Conservation (phyloP, 139 green algal genomes). For the Chlorella sp. region DNA sequence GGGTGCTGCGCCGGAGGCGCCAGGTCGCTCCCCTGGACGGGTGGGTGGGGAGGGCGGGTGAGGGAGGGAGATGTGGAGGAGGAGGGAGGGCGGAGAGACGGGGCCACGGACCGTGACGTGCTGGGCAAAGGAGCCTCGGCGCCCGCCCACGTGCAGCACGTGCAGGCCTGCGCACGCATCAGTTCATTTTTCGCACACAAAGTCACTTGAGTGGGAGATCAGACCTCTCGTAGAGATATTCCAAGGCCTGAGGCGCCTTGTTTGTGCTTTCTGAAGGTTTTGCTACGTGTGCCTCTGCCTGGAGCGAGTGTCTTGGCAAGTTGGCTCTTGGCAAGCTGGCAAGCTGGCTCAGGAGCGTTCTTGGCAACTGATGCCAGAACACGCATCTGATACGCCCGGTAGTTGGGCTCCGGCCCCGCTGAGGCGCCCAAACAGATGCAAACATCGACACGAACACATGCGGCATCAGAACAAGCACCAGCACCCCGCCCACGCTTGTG, state of each 20-base stretch:
- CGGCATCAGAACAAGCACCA: neutral
- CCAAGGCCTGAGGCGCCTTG: neutral
- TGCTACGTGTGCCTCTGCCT: no score
- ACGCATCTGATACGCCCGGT: neutral
- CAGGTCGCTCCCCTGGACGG: no score
- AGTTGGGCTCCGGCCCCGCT: neutral
- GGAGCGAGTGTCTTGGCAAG: neutral
- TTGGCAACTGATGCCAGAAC: neutral
- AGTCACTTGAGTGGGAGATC: no score
- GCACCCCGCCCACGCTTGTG: no score
- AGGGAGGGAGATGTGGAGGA: constrained; percentile 5
- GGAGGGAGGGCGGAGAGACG: neutral
- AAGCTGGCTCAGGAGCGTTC: neutral
- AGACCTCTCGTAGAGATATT: no score
- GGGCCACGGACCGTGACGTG: neutral
- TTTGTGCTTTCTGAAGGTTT: neutral
- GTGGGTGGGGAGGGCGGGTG: no score
- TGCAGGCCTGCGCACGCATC: constrained; percentile 6
- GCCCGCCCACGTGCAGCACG: constrained; percentile 9
- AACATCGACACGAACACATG: neutral
- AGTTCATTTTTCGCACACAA: neutral
- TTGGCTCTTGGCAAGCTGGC: neutral
- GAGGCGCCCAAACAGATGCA: neutral
- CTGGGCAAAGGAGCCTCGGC: neutral
- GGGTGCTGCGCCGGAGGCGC: no score